phyloP scores from a whole-genome alignment of 2,329 filamentous ascomycete species.

The Amauroascus niger region DNA sequence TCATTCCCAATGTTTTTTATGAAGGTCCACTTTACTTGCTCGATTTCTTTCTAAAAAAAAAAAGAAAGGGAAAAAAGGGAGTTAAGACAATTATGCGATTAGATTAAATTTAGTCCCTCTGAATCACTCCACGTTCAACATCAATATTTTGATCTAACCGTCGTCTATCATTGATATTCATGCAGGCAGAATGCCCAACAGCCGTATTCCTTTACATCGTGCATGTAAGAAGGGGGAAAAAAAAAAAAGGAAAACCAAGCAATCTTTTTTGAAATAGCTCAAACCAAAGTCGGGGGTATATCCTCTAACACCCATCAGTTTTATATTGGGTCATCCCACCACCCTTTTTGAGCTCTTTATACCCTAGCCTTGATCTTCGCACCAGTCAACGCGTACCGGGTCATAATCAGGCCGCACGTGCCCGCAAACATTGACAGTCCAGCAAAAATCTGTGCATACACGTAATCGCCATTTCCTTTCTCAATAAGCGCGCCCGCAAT shows the following conservation, averaged over 20 bases:
- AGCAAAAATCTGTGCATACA: slow-evolving; percentile 46
- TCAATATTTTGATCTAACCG: background rate
- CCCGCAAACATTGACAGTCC: slow-evolving; percentile 39
- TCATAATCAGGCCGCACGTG: slow-evolving; percentile 33
- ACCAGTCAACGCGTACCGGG: slow-evolving; percentile 34
- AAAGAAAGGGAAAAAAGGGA: too few species aligned
- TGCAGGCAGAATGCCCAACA: background rate
- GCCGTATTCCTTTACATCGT: background rate
- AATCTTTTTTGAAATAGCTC: too few species aligned
- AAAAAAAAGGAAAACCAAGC: too few species aligned
- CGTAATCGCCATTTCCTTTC: slow-evolving; percentile 37
- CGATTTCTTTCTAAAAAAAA: too few species aligned
- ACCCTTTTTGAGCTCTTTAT: slow-evolving; percentile 16
- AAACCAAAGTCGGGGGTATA: background rate
- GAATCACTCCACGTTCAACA: background rate
- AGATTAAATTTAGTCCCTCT: background rate
- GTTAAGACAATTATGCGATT: too few species aligned
- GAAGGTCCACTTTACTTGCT: too few species aligned
- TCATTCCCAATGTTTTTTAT: too few species aligned
- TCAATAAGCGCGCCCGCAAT: slow-evolving; percentile 47
- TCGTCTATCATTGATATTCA: background rate
- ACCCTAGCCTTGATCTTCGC: slow-evolving; percentile 28
- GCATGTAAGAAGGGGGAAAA: background rate
- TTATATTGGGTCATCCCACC: background rate
- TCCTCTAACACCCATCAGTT: background rate